These are phyloP conservation scores for Stemphylium beticola DNA, from an alignment of 2,329 filamentous ascomycete species.

Conservation along the genomic window DNA sequence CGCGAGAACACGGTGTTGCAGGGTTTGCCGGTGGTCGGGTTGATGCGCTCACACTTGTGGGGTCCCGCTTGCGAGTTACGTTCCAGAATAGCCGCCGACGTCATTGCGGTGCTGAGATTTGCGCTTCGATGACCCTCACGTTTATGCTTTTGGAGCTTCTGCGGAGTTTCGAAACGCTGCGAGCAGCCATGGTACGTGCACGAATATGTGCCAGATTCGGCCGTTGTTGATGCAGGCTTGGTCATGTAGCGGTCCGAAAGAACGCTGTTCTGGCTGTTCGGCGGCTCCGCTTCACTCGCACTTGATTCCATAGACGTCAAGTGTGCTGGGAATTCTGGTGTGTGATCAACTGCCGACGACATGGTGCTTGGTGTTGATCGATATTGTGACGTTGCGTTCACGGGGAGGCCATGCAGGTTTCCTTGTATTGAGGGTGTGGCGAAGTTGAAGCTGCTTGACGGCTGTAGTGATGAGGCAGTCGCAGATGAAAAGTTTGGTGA, in stretches of 20 bases:
- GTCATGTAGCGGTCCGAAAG: conserved; percentile 41
- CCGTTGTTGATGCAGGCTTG: conserved; percentile 68
- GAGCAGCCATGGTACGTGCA: conserved; percentile 95
- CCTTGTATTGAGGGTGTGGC: conserved; percentile 50
- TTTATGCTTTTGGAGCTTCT: conserved; percentile 92
- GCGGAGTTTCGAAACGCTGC: conserved; percentile 84
- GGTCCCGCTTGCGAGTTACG: conserved; percentile 90
- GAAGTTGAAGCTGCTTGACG: conserved; percentile 54
- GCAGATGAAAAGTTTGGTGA: conserved; percentile 43
- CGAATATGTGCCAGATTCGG: conserved; percentile 89
- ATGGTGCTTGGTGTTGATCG: conserved; percentile 39
- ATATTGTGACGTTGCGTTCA: conserved; percentile 45
- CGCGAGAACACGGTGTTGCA: conserved; percentile 94
- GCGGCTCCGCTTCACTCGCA: conserved; percentile 59
- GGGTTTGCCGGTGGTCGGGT: conserved; percentile 91
- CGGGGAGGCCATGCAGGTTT: conserved; percentile 41
- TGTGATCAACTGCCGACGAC: conserved; percentile 48
- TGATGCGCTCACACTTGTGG: conserved; percentile 90
- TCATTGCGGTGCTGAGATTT: conserved; percentile 53
- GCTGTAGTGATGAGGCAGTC: conserved; percentile 35
- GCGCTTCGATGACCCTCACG: conserved; percentile 80
- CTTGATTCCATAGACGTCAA: conserved; percentile 68
- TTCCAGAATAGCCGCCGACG: conserved; percentile 61
- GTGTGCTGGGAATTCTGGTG: conserved; percentile 64
- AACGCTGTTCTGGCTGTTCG: conserved; percentile 49